Conservation (phyloP, 2,329 filamentous ascomycete genomes). For the Chalara sp. region DNA sequence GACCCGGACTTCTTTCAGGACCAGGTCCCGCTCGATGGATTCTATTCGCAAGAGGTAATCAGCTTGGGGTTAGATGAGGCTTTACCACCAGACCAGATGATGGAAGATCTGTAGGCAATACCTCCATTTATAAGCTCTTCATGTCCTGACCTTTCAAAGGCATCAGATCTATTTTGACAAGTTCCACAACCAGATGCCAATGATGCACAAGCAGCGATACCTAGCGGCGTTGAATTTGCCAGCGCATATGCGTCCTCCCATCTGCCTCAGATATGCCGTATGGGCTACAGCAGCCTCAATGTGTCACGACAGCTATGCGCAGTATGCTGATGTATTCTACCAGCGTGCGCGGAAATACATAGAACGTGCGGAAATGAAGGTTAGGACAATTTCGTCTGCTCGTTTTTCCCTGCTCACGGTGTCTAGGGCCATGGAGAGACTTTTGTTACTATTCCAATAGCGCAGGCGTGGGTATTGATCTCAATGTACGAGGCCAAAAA, state of each 20-base stretch:
- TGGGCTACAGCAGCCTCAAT: slow-evolving; percentile 74
- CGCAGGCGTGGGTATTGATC: slow-evolving; percentile 73
- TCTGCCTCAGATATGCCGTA: slow-evolving; percentile 79
- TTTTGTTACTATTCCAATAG: slow-evolving; percentile 72
- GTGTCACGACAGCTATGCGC: slow-evolving; percentile 60
- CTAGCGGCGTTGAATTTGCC: slow-evolving; percentile 65
- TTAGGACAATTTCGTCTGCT: slow-evolving; percentile 18
- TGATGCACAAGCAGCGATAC: slow-evolving; percentile 74
- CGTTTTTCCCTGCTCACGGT: not conserved
- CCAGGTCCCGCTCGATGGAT: slow-evolving; percentile 28
- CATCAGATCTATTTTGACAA: slow-evolving; percentile 71
- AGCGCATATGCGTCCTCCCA: slow-evolving; percentile 70
- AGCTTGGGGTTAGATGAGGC: slow-evolving; percentile 76
- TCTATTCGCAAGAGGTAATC: slow-evolving; percentile 58
- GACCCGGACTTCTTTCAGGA: slow-evolving; percentile 1
- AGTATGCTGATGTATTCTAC: slow-evolving; percentile 74
- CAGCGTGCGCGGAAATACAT: slow-evolving; percentile 74
- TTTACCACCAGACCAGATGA: slow-evolving; percentile 68
- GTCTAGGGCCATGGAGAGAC: slow-evolving; percentile 64
- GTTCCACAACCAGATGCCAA: slow-evolving; percentile 64
- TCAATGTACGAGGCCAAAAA: slow-evolving; percentile 75
- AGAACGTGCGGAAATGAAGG: slow-evolving; percentile 78
- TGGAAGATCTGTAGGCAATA: slow-evolving; percentile 65
- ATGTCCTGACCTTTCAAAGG: slow-evolving; percentile 33
- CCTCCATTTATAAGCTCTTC: not conserved